Conservation (phyloP, 129 eudicot genomes). For the Artemisia tridentata region DNA sequence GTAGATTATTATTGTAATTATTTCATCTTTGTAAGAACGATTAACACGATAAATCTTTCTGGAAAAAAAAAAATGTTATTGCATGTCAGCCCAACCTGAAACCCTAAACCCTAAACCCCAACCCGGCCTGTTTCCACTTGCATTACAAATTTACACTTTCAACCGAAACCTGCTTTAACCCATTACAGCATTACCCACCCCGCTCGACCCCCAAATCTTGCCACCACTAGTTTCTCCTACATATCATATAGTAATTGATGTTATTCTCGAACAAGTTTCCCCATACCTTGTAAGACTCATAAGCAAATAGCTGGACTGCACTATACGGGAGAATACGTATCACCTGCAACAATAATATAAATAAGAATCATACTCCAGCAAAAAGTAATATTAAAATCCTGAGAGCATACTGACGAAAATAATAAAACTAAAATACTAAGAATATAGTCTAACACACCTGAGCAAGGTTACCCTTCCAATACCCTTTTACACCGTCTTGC, state of each 20-base stretch:
- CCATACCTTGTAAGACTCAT: conserved; percentile 80
- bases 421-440: neutral
- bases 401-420: neutral
- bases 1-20: no score
- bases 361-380: neutral
- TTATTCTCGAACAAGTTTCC: neutral
- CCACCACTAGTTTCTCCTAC: neutral
- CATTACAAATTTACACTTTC: no score
- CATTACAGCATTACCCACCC: no score
- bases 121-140: no score
- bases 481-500: conserved; percentile 83
- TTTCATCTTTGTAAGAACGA: no score
- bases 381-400: neutral
- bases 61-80: no score
- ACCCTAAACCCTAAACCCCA: no score
- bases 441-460: conserved; percentile 49
- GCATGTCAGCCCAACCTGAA: no score
- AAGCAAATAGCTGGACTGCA: conserved; percentile 91
- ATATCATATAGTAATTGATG: neutral
- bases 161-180: no score
- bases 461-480: conserved; percentile 99
- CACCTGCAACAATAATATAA: conserved; percentile 45
- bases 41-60: no score
- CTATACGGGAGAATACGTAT: conserved; percentile 92
- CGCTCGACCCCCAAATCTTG: no score